A percentile compares a stretch with the other conserved stretches of the same genome.
Conservation (phyloP, 2,329 filamentous ascomycete species). For the Talaromyces atroroseus region DNA sequence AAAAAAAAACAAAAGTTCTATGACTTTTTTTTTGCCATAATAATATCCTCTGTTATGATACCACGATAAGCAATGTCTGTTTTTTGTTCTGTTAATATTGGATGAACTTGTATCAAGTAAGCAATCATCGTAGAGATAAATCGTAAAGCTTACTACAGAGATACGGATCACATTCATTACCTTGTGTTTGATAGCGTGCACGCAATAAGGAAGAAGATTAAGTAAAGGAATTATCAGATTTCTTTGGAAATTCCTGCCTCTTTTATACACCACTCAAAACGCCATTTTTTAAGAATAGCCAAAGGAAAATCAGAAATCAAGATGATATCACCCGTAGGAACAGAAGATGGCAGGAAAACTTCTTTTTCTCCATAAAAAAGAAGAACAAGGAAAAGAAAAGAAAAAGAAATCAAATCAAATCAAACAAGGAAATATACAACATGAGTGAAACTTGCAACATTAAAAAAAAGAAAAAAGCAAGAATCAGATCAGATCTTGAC, state of each 20-base stretch:
- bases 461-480: neutral
- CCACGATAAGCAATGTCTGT: constrained; percentile 11
- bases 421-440: constrained; percentile 14
- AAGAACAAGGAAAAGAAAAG: no score
- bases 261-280: constrained; percentile 30
- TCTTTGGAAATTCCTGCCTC: constrained; percentile 28
- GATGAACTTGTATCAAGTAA: neutral
- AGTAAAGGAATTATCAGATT: constrained; percentile 18
- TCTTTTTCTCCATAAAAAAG: neutral
- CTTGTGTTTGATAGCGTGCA: no score
- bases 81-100: neutral
- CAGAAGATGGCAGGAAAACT: constrained; percentile 1
- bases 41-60: constrained; percentile 7
- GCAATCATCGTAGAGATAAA: neutral
- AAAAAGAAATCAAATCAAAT: constrained; percentile 17
- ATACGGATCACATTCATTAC: no score
- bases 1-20: neutral
- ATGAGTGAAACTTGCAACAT: neutral
- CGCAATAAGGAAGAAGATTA: neutral
- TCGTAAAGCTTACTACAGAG: no score
- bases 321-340: constrained; percentile 12
- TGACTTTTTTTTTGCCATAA: neutral
- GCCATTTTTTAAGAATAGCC: neutral
- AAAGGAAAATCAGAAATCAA: constrained; percentile 10
- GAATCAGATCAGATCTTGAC: constrained; percentile 45